Evolutionary conservation across 169 alveolate genomes (phyloP).

Genomic region (Perkinsus chesapeaki): DNA sequence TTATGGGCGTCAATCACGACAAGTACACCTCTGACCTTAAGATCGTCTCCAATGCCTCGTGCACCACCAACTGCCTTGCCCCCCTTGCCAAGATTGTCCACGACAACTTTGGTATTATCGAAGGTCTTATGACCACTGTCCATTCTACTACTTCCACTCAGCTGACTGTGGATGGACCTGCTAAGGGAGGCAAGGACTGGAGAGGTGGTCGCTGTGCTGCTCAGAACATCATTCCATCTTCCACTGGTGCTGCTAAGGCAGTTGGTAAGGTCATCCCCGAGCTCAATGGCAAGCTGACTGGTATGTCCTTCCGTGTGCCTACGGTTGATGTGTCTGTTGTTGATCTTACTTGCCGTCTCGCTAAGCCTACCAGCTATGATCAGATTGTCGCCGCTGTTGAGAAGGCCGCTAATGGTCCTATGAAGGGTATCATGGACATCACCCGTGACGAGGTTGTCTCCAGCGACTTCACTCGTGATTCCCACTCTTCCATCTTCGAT

Average conservation of each 20-base stretch:
- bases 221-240: conserved; percentile 93
- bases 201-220: conserved; percentile 98
- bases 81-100: conserved; percentile 94
- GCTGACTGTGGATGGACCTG: conserved; percentile 96
- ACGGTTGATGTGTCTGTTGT: conserved; percentile 95
- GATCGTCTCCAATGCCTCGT: conserved; percentile 96
- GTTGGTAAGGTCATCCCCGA: conserved; percentile 96
- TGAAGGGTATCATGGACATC: conserved; percentile 92
- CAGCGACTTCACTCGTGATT: conserved; percentile 84
- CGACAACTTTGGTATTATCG: conserved; percentile 93
- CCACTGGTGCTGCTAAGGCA: conserved; percentile 98
- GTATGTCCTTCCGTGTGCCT: conserved; percentile 99
- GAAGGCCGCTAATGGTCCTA: conserved; percentile 82
- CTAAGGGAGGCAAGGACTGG: conserved; percentile 99
- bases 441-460: conserved; percentile 93
- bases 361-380: conserved; percentile 83
- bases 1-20: conserved; percentile 90
- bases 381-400: conserved; percentile 81
- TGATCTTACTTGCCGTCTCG: conserved; percentile 90
- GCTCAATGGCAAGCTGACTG: conserved; percentile 95
- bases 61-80: conserved; percentile 98
- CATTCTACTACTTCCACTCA: conserved; percentile 97
- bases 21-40: conserved; percentile 73
- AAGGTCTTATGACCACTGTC: conserved; percentile 98
- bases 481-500: conserved; percentile 89